phyloP scores from a whole-genome alignment of 1,284 basidiomycete species.

The Leccinum huronense region DNA sequence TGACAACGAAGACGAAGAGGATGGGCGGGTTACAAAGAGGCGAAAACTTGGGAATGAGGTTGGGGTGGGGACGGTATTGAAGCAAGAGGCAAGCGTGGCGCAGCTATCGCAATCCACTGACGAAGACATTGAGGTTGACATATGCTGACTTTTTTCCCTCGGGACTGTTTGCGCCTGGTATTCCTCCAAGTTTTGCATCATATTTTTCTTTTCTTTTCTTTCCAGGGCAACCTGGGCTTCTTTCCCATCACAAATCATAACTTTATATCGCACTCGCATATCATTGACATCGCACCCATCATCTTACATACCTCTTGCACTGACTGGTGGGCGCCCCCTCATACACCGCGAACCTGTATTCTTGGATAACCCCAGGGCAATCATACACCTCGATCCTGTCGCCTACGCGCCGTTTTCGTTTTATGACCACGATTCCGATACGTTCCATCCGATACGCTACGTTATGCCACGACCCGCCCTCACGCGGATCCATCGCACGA shows the following conservation, averaged over 20 bases:
- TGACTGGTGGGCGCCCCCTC: constrained; percentile 7
- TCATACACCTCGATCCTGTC: constrained; percentile 3
- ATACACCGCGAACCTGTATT: constrained; percentile 15
- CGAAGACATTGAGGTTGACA: constrained; percentile 33
- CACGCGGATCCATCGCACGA: constrained; percentile 17
- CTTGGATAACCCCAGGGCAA: constrained; percentile 23
- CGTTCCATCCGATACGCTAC: constrained; percentile 10
- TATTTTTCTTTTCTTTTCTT: constrained; percentile 9
- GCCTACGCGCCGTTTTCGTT: constrained; percentile 5
- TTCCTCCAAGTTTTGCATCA: constrained; percentile 1
- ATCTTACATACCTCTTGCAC: constrained; percentile 29
- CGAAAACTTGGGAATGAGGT: constrained; percentile 35
- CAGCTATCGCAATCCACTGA: constrained; percentile 20
- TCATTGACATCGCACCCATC: constrained; percentile 18
- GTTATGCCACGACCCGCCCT: background rate
- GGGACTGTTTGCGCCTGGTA: background rate
- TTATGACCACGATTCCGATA: constrained; percentile 9
- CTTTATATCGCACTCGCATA: constrained; percentile 24
- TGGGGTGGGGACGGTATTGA: background rate
- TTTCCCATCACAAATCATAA: constrained; percentile 9
- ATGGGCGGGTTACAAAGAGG: constrained; percentile 54
- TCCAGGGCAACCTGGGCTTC: constrained; percentile 3
- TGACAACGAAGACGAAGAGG: constrained; percentile 57
- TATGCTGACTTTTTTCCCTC: constrained; percentile 21
- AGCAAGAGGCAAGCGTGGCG: constrained; percentile 1